Base-by-base conservation (phyloP, 2,329 filamentous ascomycete species). In the Periglandula ipomoeae region DNA sequence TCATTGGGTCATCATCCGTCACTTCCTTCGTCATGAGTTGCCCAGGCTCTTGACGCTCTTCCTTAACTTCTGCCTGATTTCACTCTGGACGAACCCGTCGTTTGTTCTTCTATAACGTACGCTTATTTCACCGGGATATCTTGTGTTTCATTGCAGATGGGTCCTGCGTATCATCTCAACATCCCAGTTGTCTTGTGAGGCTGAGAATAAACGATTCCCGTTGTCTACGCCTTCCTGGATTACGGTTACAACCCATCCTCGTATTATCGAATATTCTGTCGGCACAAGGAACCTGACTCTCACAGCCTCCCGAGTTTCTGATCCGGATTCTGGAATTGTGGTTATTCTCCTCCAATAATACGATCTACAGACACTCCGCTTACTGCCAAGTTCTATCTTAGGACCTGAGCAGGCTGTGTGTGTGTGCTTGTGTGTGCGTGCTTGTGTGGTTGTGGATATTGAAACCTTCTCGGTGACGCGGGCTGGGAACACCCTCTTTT, bases 371-470 rank as follows among this genome's bases (percentile, higher is more conserved):
- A 41, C 48, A 44, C 38, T 44, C 43, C 37, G 46, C 50, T 49
- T 52, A 52, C 50, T 44, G 30, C 20, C 34, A 27, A 24, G 32
- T 47, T 49, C 47, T 27, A 30, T 44, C 38, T 52, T 47, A 45
- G 44, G 24, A 66, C 64, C 66, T 56, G 57, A 52, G 54, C 53
- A 54, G 70, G 70, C 70, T 72, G 71, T 73, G 70, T 66, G 61
- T 23, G 26, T 38, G 17, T 11, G 20, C 24, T 27, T 7, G 27
- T 17, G 27, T 24, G 42, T 9, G 24, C 32, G 26, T 13, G n/a
- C 30, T 34, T 17, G 8, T 46, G 39, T 49, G 39, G 44, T 52
- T 47, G 30, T 47, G 44, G 47, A 52, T 42, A 47, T 50, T 37
- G 47, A 40, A 19, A 41, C 30, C 27, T 40, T 37, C 39, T 24